A percentile compares a stretch with the other conserved stretches of the same genome.
phyloP scores from a whole-genome alignment of 108 stramenopile genomes.

The Nitzschia palea region DNA sequence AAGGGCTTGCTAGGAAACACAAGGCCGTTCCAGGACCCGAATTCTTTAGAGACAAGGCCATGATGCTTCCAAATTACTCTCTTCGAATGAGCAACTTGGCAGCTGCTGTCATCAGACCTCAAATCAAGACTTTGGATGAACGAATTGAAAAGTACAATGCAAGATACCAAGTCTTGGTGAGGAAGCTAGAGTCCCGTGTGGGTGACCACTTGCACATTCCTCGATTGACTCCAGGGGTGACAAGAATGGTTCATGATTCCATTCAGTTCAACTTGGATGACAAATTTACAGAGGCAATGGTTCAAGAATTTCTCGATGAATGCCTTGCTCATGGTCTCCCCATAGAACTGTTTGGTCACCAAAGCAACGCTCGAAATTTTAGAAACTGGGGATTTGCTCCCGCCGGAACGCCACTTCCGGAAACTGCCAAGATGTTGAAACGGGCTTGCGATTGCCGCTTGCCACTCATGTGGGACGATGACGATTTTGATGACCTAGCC shows the following conservation, averaged over 20 bases:
- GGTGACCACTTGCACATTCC: constrained; percentile 77
- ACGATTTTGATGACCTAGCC: constrained; percentile 81
- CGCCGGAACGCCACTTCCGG: constrained; percentile 76
- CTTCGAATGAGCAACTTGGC: constrained; percentile 80
- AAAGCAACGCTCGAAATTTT: constrained; percentile 86
- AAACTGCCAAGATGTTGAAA: constrained; percentile 79
- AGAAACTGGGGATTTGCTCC: constrained; percentile 91
- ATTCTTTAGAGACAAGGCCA: constrained; percentile 52
- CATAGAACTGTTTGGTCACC: constrained; percentile 87
- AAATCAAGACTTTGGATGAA: constrained; percentile 75
- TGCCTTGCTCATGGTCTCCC: constrained; percentile 78
- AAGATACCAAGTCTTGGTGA: constrained; percentile 57
- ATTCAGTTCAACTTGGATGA: constrained; percentile 80
- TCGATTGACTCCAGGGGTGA: constrained; percentile 68
- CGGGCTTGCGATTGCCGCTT: constrained; percentile 86
- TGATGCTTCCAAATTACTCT: constrained; percentile 77
- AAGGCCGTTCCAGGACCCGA: constrained; percentile 66
- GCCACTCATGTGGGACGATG: constrained; percentile 89
- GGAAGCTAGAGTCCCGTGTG: constrained; percentile 48
- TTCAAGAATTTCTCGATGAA: constrained; percentile 71
- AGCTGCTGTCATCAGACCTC: constrained; percentile 79
- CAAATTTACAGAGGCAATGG: constrained; percentile 65
- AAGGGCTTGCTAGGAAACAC: constrained; percentile 75
- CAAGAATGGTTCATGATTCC: constrained; percentile 80
- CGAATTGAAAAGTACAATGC: constrained; percentile 79